Percentiles rank a stretch among this genome's conserved stretches.
Evolutionary conservation across 2,329 filamentous ascomycete genomes (phyloP).

Genomic region (Didymella arachidicola): DNA sequence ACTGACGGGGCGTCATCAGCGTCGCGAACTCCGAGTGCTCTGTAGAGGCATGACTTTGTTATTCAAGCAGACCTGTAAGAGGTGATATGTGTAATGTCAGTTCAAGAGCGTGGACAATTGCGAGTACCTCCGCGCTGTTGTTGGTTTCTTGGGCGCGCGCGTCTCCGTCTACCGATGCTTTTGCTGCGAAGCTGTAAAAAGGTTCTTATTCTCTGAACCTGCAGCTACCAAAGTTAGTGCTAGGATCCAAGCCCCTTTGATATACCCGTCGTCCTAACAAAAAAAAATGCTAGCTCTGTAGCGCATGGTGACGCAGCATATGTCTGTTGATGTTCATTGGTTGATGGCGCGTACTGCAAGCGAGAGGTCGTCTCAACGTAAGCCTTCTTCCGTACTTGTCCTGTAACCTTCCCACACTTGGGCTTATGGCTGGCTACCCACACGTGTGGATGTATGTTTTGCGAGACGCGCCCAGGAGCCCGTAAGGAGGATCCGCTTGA

Average conservation of each 20-base stretch:
- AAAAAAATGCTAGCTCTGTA: no score
- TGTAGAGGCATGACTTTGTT: background rate
- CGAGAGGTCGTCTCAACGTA: constrained; percentile 8
- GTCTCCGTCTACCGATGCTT: no score
- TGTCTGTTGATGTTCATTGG: constrained; percentile 1
- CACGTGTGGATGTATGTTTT: background rate
- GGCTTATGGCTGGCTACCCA: background rate
- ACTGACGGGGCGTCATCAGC: no score
- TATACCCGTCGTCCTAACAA: background rate
- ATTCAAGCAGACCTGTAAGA: background rate
- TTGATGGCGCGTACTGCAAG: constrained; percentile 11
- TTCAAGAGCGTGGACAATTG: background rate
- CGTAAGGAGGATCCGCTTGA: background rate
- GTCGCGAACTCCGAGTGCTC: background rate
- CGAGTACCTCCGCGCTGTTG: background rate
- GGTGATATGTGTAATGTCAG: background rate
- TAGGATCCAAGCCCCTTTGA: background rate
- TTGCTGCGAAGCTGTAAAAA: no score
- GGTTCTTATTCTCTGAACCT: background rate
- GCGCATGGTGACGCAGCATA: background rate
- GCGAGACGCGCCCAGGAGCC: background rate
- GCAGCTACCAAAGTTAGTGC: background rate
- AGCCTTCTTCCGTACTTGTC: background rate
- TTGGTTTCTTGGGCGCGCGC: background rate
- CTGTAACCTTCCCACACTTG: background rate